Evolutionary conservation across 2,329 filamentous ascomycete genomes (phyloP), one percentile per base, ranked within the genome.

Genomic region (Cladosporium sp.): DNA sequence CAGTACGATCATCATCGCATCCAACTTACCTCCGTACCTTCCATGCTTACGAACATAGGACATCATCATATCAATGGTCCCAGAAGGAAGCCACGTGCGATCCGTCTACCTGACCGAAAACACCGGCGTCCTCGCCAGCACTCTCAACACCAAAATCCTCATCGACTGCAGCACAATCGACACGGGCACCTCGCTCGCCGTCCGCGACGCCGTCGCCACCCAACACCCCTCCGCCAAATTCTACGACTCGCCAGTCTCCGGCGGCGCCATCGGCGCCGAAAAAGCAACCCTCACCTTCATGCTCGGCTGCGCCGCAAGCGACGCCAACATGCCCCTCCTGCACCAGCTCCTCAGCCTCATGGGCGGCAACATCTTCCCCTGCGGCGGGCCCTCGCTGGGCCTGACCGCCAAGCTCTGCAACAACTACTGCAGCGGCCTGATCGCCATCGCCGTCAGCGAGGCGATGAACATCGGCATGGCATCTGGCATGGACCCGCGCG

Each of bases 381-480:
- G 80, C 58, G 80, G 80, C 3, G 78, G 74, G 0, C 73, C 77
- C 0, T 76, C 75, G 0, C 70, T 82, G 0, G 80, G 81, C 0
- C 72, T 84, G 3, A 75, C 78, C 0, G 79, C 80, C 0, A 84
- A 83, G 64, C 66, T 83, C 5, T 80, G 74, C 51, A 84, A 84
- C 61, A 84, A 84, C 59, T 84, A 84, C 63, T 72, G 77, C 45
- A 80, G 76, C 0, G 79, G 78, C 1, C 68, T 82, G 18, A 82
- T 83, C 53, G 76, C 79, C 5, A 80, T 84, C 49, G 80, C 79
- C 0, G 74, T 71, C 41, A 73, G 77, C 0, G 81, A 84, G 62
- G 78, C 79, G 1, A 77, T 83, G 70, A 76, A 82, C 54, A 79
- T 84, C 64, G 80, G 79, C 0, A 83, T 84, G 70, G 67, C 72